These are phyloP conservation scores for Pestalotiopsis sp. DNA, from an alignment of 2,329 filamentous ascomycete species.

Conservation along the genomic window DNA sequence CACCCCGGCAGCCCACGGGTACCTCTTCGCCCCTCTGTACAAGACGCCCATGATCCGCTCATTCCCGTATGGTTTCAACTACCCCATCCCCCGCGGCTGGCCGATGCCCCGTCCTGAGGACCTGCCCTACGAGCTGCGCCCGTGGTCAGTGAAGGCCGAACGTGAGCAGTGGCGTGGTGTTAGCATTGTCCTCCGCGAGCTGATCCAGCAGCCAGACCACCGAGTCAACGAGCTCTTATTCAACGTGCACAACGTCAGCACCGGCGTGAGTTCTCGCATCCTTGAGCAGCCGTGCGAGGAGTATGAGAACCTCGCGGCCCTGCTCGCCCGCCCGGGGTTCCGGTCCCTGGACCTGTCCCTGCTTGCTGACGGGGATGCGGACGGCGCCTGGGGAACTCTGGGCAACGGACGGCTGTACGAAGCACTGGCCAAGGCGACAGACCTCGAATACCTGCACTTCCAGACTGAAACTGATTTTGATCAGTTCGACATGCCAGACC, in stretches of 20 bases:
- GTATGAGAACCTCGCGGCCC: conserved; percentile 24
- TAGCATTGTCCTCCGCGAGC: conserved; percentile 26
- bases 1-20: conserved; percentile 41
- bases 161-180: conserved; percentile 36
- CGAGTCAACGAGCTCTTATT: conserved; percentile 34
- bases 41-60: conserved; percentile 43
- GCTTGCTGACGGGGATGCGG: neutral
- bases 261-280: conserved; percentile 33
- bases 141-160: conserved; percentile 9
- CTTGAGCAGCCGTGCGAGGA: conserved; percentile 30
- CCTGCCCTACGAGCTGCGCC: neutral
- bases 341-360: conserved; percentile 28
- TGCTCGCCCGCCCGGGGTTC: conserved; percentile 29
- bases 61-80: conserved; percentile 41
- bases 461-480: conserved; percentile 2
- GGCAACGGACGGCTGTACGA: neutral
- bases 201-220: conserved; percentile 23
- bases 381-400: neutral
- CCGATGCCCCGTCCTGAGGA: conserved; percentile 11
- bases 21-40: conserved; percentile 37
- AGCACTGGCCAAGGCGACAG: neutral
- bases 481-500: conserved; percentile 3
- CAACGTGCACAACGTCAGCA: conserved; percentile 30
- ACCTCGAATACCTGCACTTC: conserved; percentile 2
- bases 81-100: conserved; percentile 39